phyloP scores from a whole-genome alignment of 2,329 filamentous ascomycete species.

The Colletotrichum filicis region DNA sequence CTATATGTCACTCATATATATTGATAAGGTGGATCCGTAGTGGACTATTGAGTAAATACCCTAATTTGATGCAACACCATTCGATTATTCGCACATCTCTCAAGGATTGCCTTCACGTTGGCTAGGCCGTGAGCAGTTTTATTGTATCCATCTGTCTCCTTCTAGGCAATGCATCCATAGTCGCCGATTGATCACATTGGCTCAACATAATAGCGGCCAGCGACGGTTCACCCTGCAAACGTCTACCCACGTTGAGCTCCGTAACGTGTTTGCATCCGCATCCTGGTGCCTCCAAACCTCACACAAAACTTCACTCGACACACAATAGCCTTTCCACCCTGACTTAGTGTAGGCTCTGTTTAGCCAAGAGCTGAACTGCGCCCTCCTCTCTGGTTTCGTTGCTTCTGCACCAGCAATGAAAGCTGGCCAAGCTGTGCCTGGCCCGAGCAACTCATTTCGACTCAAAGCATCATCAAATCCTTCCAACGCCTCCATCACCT shows the following conservation, averaged over 20 bases:
- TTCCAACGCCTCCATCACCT: not conserved
- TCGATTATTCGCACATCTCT: not conserved
- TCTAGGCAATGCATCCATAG: too few species aligned
- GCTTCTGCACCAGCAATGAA: constrained; percentile 8
- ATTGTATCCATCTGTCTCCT: too few species aligned
- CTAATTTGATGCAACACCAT: not conserved
- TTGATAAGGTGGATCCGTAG: not conserved
- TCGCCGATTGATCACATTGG: too few species aligned
- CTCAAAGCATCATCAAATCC: not conserved
- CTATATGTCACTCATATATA: not conserved
- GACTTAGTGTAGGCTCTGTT: not conserved
- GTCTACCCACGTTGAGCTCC: not conserved
- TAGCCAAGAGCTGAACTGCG: not conserved
- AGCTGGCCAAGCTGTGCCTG: constrained; percentile 4
- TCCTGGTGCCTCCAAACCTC: not conserved
- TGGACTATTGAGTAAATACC: not conserved
- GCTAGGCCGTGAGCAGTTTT: too few species aligned
- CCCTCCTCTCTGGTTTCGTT: not conserved
- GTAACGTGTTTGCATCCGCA: not conserved
- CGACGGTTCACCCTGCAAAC: not conserved
- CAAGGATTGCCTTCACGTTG: too few species aligned
- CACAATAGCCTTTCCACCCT: not conserved
- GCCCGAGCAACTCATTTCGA: not conserved
- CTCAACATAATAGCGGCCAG: constrained; percentile 2
- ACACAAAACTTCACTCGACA: not conserved